Percentiles rank a stretch among this genome's conserved stretches.
These are phyloP conservation scores for Tolypocladium sp. DNA, from an alignment of 2,329 filamentous ascomycete genomes.

Conservation along the genomic window DNA sequence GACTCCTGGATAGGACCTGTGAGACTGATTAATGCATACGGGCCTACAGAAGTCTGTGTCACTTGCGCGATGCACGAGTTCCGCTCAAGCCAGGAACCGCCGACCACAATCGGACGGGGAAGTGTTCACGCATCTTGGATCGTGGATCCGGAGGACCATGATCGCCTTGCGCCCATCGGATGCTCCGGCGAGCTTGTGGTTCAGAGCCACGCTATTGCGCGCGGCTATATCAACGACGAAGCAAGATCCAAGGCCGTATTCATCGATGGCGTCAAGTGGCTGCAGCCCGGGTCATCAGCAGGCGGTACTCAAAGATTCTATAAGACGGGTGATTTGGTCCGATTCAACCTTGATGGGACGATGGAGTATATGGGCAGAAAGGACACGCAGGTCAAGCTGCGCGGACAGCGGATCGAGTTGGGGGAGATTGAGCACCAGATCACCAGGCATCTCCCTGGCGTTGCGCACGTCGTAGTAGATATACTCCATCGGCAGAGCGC, in stretches of 20 bases:
- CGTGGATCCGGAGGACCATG: slow-evolving; percentile 8
- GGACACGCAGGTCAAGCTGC: slow-evolving; percentile 48
- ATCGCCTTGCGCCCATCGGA: slow-evolving; percentile 9
- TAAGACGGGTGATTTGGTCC: slow-evolving; percentile 38
- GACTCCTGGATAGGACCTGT: background rate
- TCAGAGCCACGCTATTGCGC: slow-evolving; percentile 13
- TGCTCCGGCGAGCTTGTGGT: slow-evolving; percentile 15
- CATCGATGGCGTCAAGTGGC: slow-evolving; percentile 36
- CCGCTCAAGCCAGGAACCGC: background rate
- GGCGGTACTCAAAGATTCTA: slow-evolving; percentile 17
- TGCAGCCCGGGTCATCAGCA: background rate
- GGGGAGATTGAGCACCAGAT: slow-evolving; percentile 13
- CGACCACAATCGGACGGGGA: background rate
- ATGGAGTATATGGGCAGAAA: slow-evolving; percentile 40
- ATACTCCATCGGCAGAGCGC: background rate
- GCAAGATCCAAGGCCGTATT: slow-evolving; percentile 9
- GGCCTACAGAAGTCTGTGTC: slow-evolving; percentile 1
- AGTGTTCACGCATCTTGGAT: slow-evolving; percentile 10
- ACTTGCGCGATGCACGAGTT: background rate
- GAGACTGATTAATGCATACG: slow-evolving; percentile 1
- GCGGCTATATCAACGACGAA: slow-evolving; percentile 12
- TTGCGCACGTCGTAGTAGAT: slow-evolving; percentile 3
- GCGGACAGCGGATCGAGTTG: slow-evolving; percentile 49
- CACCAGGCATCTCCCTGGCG: background rate
- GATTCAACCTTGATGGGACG: slow-evolving; percentile 27